These are phyloP conservation scores for Coniochaeta prunicola DNA, from an alignment of 2,329 filamentous ascomycete species.

Conservation along the genomic window DNA sequence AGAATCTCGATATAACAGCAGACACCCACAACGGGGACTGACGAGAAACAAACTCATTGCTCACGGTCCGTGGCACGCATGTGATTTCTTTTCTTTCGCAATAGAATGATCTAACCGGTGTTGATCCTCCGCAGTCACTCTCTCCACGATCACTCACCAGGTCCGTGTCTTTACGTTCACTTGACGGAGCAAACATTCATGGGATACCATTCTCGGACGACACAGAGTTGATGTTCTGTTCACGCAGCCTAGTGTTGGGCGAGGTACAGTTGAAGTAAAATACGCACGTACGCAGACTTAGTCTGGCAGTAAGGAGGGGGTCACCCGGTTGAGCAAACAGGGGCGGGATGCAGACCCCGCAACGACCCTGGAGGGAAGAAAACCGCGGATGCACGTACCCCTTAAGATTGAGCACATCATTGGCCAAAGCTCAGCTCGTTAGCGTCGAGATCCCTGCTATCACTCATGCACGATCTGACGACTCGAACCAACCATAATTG, in stretches of 20 bases:
- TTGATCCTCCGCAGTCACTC: too few species aligned
- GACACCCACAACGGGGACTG: too few species aligned
- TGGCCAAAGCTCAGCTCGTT: conserved; percentile 16
- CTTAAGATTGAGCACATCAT: conserved; percentile 13
- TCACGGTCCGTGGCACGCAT: too few species aligned
- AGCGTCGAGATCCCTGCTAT: conserved; percentile 14
- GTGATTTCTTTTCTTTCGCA: too few species aligned
- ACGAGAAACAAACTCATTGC: too few species aligned
- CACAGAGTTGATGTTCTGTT: not conserved
- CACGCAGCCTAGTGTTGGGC: not conserved
- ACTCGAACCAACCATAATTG: conserved; percentile 32
- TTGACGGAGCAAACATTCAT: too few species aligned
- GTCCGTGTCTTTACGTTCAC: too few species aligned
- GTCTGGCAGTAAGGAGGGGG: not conserved
- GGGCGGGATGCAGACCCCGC: not conserved
- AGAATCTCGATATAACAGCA: not conserved
- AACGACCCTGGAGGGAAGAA: not conserved
- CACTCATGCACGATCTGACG: conserved; percentile 21
- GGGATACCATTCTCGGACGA: not conserved
- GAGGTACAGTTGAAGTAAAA: not conserved
- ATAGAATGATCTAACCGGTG: too few species aligned
- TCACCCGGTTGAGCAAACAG: not conserved
- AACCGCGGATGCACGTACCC: conserved; percentile 4
- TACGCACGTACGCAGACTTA: not conserved
- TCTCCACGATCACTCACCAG: too few species aligned